A percentile compares a stretch with the other conserved stretches of the same genome.
Evolutionary conservation across 176 grass and related monocot species (phyloP).

Genomic region (Juncus inflexus): DNA sequence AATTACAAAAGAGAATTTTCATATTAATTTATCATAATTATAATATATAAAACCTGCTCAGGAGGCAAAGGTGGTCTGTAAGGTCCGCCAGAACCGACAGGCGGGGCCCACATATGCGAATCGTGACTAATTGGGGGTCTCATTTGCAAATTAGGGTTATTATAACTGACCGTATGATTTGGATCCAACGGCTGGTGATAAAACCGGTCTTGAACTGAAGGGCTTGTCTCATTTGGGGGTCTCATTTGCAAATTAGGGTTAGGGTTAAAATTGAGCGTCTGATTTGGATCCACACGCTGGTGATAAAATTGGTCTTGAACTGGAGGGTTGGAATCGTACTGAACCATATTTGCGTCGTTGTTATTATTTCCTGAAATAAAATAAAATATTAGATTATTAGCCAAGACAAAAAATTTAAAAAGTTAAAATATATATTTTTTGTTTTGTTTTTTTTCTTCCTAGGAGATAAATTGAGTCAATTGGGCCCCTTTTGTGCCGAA

Average conservation of each 20-base stretch:
- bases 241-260: constrained; percentile 17
- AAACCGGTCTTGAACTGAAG: constrained; percentile 68
- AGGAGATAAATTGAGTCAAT: not conserved
- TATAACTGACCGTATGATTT: constrained; percentile 39
- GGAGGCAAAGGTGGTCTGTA: constrained; percentile 34
- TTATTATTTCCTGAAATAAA: constrained; percentile 18
- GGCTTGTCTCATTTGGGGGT: constrained; percentile 24
- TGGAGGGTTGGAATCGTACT: constrained; percentile 34
- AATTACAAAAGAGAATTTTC: not conserved
- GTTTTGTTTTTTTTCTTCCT: not conserved
- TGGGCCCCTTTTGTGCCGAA: too few relatives aligned
- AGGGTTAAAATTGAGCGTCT: constrained; percentile 33
- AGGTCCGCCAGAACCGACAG: constrained; percentile 44
- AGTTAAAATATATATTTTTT: constrained; percentile 5
- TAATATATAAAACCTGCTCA: constrained; percentile 45
- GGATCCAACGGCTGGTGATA: constrained; percentile 25
- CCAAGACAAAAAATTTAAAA: not conserved
- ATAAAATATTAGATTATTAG: not conserved
- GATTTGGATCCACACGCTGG: constrained; percentile 29
- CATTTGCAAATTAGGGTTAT: constrained; percentile 26
- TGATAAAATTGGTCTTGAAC: constrained; percentile 61
- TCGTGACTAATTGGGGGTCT: constrained; percentile 43
- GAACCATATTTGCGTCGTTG: constrained; percentile 34
- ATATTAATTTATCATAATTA: not conserved
- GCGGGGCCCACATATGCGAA: constrained; percentile 62